phyloP scores from a whole-genome alignment of 2,329 filamentous ascomycete species.

The Sporothrix variecibatus region DNA sequence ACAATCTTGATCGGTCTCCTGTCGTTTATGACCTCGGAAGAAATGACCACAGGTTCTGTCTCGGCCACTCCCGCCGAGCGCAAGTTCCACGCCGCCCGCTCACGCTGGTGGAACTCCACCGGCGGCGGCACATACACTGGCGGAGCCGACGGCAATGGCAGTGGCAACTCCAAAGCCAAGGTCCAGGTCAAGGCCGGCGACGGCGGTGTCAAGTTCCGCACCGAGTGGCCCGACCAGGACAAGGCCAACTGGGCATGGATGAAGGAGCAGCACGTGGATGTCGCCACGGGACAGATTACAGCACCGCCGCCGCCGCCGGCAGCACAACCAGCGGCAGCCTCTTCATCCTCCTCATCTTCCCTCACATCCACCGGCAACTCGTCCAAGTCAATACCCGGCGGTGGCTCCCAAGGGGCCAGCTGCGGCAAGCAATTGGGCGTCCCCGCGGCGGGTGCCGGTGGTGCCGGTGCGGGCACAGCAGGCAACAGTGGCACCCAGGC shows the following conservation, averaged over 20 bases:
- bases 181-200: not conserved
- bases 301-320: conserved; percentile 30
- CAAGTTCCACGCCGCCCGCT: conserved; percentile 72
- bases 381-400: not conserved
- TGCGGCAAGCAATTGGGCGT: conserved; percentile 61
- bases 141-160: conserved; percentile 70
- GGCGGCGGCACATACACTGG: conserved; percentile 71
- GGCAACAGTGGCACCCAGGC: conserved; percentile 64
- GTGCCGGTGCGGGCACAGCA: conserved; percentile 44
- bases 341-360: not conserved
- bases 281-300: conserved; percentile 65
- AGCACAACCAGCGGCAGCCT: conserved; percentile 35
- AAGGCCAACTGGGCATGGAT: conserved; percentile 92
- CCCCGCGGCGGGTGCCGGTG: conserved; percentile 48
- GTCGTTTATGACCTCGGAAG: conserved; percentile 97
- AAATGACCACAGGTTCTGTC: conserved; percentile 95
- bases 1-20: conserved; percentile 93
- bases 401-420: conserved; percentile 21
- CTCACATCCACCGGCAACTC: not conserved
- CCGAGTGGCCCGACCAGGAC: not conserved
- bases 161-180: conserved; percentile 58
- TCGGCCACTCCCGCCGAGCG: conserved; percentile 76
- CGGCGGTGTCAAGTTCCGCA: not conserved
- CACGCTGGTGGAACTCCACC: conserved; percentile 95
- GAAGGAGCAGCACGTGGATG: conserved; percentile 76